Evolutionary conservation across 441 rosid genomes (phyloP), one percentile per base, ranked within the genome.

Genomic region (Populus trichocarpa): DNA sequence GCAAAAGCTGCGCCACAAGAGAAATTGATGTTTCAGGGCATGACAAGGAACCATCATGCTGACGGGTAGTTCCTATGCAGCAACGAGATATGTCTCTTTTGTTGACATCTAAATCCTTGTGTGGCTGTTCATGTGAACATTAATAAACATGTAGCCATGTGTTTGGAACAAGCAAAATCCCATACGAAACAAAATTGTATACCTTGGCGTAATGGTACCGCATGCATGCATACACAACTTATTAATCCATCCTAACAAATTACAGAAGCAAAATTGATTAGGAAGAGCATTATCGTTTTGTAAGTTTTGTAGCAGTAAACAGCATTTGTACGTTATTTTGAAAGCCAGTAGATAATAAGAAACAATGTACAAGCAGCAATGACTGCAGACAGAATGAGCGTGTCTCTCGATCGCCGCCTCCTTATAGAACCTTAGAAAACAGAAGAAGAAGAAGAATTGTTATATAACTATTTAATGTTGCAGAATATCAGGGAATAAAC

Each of bases 341-440:
- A 92, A 78, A 94, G 93, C 97, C 99, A 96, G 77, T 94, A 96
- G 86, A 96, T 86, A 42, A 96, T 89, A 80, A 96, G 89, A 86
- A 96, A 94, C 88, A 96, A 85, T 40, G 95, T 93, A 85, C 99
- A 94, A 74, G 90, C 98, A 53, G 97, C 97, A 22, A 94, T 94
- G 4, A 96, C 99, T 11, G 97, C 97, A 1, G 97, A 89, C 67
- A 96, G 94, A 80, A 96, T 93, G 40, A 91, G 86, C 2, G 95
- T 93, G 90, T 94, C 98, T 74, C 97, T 89, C 64, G 98, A 96
- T 50, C 91, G 88, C 74, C 84, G 86, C 82, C 98, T 89, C 85
- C 85, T 89, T 74, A 96, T 96, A 30, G 96, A 96, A 71, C 99
- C 98, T 96, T 90, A 72, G 65, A 74, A 75, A 71, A 67, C 20